Evolutionary conservation across 495 filamentous ascomycete genomes (phyloP).

Genomic region (Penicillium egyptiacum): DNA sequence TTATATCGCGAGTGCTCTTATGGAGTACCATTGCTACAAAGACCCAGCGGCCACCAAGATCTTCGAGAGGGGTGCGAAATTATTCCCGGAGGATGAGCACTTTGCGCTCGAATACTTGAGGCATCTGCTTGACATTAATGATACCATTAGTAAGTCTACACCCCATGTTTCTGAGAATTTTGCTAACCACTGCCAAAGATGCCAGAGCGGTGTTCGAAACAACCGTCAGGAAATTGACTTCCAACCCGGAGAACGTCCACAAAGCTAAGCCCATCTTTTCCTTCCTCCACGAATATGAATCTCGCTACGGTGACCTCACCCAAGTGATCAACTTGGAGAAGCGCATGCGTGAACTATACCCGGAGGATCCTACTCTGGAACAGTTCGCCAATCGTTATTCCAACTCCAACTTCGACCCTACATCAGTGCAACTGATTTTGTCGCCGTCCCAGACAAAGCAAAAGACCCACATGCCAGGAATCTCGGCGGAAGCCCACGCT

Average conservation of each 20-base stretch:
- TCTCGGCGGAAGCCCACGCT: constrained; percentile 44
- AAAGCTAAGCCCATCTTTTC: constrained; percentile 82
- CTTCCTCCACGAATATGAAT: constrained; percentile 93
- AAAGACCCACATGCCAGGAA: constrained; percentile 39
- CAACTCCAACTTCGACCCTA: constrained; percentile 68
- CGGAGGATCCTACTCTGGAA: constrained; percentile 74
- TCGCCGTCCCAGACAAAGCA: constrained; percentile 76
- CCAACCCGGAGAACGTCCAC: constrained; percentile 65
- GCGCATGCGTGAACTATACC: constrained; percentile 89
- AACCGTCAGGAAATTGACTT: constrained; percentile 72
- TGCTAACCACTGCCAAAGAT: constrained; percentile 57
- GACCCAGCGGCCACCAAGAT: constrained; percentile 89
- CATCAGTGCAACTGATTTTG: constrained; percentile 74
- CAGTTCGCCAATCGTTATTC: constrained; percentile 77
- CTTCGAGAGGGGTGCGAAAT: constrained; percentile 86
- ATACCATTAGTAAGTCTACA: constrained; percentile 78
- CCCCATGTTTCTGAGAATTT: not conserved
- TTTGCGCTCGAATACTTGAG: constrained; percentile 95
- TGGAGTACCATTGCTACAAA: constrained; percentile 95
- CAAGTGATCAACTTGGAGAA: constrained; percentile 88
- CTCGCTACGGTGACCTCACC: constrained; percentile 85
- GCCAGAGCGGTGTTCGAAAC: constrained; percentile 94
- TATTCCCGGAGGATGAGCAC: constrained; percentile 88
- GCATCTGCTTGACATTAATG: constrained; percentile 85
- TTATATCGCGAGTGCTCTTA: constrained; percentile 85